These are phyloP conservation scores for Lactarius sp. DNA, from an alignment of 768 basidiomycete species.

Conservation along the genomic window DNA sequence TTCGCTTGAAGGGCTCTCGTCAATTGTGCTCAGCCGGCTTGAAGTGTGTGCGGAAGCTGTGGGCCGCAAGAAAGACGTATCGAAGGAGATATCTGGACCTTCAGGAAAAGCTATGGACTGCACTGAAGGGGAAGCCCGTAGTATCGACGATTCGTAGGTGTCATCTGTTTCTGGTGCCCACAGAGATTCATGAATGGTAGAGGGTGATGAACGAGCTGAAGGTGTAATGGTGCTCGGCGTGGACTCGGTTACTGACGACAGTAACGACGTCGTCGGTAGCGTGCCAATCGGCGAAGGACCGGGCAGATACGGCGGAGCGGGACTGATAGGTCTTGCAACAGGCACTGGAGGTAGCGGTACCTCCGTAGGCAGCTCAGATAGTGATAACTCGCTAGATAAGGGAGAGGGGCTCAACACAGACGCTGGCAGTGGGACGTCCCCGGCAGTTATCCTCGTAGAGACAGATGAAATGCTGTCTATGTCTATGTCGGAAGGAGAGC, in stretches of 20 bases:
- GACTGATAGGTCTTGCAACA: slow-evolving; percentile 7
- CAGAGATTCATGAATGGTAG: slow-evolving; percentile 39
- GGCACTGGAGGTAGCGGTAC: not conserved
- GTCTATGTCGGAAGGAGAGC: slow-evolving; percentile 7
- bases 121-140: slow-evolving; percentile 65
- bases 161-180: slow-evolving; percentile 64
- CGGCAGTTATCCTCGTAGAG: not conserved
- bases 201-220: slow-evolving; percentile 18
- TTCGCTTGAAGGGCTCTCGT: slow-evolving; percentile 26
- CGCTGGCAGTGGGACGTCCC: not conserved
- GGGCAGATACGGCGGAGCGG: slow-evolving; percentile 20
- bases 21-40: slow-evolving; percentile 25
- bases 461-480: not conserved
- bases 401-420: slow-evolving; percentile 19
- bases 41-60: slow-evolving; percentile 37
- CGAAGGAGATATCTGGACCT: slow-evolving; percentile 57
- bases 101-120: slow-evolving; percentile 50
- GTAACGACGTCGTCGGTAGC: slow-evolving; percentile 26
- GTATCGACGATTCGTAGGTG: slow-evolving; percentile 74
- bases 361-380: not conserved
- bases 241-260: slow-evolving; percentile 21
- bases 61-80: slow-evolving; percentile 69
- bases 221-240: slow-evolving; percentile 21
- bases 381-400: not conserved
- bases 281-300: slow-evolving; percentile 30